Conservation (phyloP, 257 asterid species). For the Knoxia roxburghii region DNA sequence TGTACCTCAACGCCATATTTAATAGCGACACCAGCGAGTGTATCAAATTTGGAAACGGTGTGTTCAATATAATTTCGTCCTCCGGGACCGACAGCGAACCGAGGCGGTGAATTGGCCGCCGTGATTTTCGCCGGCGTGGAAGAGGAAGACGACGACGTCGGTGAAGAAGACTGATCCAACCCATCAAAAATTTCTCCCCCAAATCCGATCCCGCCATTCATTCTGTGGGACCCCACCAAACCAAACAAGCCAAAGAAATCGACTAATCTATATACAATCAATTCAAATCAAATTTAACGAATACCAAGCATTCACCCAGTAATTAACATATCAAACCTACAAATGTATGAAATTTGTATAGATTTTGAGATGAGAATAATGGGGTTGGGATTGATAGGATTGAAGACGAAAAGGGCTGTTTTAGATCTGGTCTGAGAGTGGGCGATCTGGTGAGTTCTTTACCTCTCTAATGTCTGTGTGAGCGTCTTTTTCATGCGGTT, state of each 20-base stretch:
- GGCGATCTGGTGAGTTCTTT: conserved; percentile 6
- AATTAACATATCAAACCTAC: background rate
- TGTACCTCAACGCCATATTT: conserved; percentile 86
- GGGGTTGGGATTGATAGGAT: background rate
- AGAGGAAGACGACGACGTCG: conserved; percentile 28
- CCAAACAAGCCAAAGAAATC: background rate
- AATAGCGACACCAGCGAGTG: conserved; percentile 87
- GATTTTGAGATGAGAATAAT: background rate
- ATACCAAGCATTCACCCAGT: background rate
- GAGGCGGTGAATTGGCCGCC: conserved; percentile 23
- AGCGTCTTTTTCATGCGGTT: conserved; percentile 9
- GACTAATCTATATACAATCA: background rate
- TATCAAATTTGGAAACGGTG: conserved; percentile 68
- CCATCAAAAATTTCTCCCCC: conserved; percentile 15
- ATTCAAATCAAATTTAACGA: too few species aligned
- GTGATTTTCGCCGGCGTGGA: conserved; percentile 13
- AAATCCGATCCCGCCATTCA: conserved; percentile 32
- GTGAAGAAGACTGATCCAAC: conserved; percentile 4
- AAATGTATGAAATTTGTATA: background rate
- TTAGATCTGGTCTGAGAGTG: conserved; percentile 10
- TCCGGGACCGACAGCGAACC: conserved; percentile 27
- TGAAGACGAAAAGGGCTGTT: background rate
- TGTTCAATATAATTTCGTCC: conserved; percentile 41
- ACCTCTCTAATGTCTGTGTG: background rate
- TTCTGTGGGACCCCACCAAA: conserved; percentile 23